phyloP scores from a whole-genome alignment of 208 protist genomes.

The Lotmaria passim region DNA sequence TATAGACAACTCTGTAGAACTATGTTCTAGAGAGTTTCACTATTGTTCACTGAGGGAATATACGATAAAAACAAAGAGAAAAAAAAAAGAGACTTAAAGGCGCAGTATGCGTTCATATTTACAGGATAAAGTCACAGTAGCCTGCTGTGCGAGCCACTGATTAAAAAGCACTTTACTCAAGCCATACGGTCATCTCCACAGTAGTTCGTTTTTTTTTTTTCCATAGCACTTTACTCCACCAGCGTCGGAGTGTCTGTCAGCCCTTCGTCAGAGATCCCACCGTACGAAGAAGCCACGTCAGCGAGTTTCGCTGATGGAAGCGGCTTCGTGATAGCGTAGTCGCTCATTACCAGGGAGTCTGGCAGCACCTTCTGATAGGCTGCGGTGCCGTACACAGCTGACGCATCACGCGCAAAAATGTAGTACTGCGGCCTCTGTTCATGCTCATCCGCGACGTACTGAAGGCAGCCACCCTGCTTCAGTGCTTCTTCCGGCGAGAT shows the following conservation, averaged over 20 bases:
- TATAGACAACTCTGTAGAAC: no score
- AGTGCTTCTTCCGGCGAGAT: not conserved
- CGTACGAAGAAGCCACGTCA: not conserved
- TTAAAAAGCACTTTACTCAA: not conserved
- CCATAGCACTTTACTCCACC: not conserved
- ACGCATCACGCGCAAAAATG: slow-evolving; percentile 4
- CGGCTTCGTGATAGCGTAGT: slow-evolving; percentile 4
- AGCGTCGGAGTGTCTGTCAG: not conserved
- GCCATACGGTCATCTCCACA: no score
- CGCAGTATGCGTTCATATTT: no score
- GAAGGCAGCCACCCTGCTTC: slow-evolving; percentile 6
- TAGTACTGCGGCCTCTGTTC: not conserved
- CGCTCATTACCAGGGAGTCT: not conserved
- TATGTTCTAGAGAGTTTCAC: no score
- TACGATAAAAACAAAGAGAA: no score
- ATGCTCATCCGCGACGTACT: not conserved
- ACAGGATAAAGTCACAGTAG: no score
- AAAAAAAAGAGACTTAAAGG: no score
- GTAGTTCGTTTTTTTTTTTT: not conserved
- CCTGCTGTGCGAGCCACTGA: not conserved
- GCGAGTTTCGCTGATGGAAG: not conserved
- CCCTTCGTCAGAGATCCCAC: not conserved
- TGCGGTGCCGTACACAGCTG: slow-evolving; percentile 5
- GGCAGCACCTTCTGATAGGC: slow-evolving; percentile 9
- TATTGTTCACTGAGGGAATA: no score